Evolutionary conservation across 805 yeast genomes (phyloP).

Genomic region (Candida methanosorbosa): DNA sequence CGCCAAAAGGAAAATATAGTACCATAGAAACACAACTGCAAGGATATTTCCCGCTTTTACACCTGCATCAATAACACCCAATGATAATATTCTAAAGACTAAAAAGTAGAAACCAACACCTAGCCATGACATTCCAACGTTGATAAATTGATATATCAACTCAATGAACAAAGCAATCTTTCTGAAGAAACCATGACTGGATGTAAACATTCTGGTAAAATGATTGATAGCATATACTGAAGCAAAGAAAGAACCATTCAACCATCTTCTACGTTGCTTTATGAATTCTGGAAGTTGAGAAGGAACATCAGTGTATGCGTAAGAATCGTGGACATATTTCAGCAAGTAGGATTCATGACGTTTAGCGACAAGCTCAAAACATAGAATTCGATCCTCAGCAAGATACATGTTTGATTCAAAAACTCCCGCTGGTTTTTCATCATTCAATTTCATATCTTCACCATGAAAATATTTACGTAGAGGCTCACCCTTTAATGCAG

Average conservation of each 20-base stretch:
- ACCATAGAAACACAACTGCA: slow-evolving; percentile 77
- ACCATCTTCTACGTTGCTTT: slow-evolving; percentile 91
- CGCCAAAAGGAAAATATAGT: slow-evolving; percentile 67
- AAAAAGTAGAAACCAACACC: slow-evolving; percentile 81
- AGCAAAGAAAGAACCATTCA: slow-evolving; percentile 94
- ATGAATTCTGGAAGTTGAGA: slow-evolving; percentile 80
- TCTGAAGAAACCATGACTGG: slow-evolving; percentile 63
- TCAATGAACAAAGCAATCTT: slow-evolving; percentile 68
- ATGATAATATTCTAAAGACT: slow-evolving; percentile 79
- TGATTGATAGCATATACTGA: slow-evolving; percentile 80
- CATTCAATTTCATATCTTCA: slow-evolving; percentile 55
- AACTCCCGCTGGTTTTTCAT: slow-evolving; percentile 67
- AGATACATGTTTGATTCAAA: slow-evolving; percentile 93
- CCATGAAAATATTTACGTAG: slow-evolving; percentile 88
- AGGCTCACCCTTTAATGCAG: slow-evolving; percentile 74
- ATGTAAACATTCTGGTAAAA: slow-evolving; percentile 61
- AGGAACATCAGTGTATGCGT: slow-evolving; percentile 94
- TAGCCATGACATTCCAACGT: slow-evolving; percentile 81
- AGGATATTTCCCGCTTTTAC: slow-evolving; percentile 61
- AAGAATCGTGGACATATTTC: slow-evolving; percentile 77
- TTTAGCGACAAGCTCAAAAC: slow-evolving; percentile 91
- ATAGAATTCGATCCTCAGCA: slow-evolving; percentile 91
- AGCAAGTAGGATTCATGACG: slow-evolving; percentile 60
- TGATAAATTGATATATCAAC: slow-evolving; percentile 66
- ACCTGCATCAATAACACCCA: slow-evolving; percentile 54